phyloP scores from a whole-genome alignment of 1,284 basidiomycete species.

The Ustilago hordei region DNA sequence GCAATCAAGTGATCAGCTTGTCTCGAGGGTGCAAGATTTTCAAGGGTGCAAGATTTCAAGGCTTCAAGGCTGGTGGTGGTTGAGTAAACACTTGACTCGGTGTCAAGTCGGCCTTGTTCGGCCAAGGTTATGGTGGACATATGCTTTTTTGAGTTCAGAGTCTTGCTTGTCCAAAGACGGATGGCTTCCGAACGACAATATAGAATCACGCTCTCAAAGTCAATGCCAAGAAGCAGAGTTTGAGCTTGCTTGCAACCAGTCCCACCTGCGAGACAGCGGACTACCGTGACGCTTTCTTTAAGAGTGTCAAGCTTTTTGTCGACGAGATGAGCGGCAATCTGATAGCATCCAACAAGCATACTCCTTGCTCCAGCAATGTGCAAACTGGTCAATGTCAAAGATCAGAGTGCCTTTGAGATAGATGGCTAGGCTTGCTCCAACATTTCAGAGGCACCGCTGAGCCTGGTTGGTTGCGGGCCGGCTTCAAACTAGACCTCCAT shows the following conservation, averaged over 20 bases:
- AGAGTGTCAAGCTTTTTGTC: not conserved
- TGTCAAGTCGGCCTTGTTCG: not conserved
- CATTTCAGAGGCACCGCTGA: not conserved
- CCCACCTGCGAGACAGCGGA: not conserved
- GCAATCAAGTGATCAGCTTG: no score
- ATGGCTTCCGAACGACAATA: not conserved
- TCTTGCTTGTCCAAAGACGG: not conserved
- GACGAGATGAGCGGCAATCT: not conserved
- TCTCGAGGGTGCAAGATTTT: not conserved
- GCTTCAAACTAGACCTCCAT: constrained; percentile 9
- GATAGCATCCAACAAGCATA: not conserved
- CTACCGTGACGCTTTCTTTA: not conserved
- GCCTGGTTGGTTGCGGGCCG: constrained; percentile 22
- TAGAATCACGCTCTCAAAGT: not conserved
- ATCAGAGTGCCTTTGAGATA: no score
- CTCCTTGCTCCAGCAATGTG: not conserved
- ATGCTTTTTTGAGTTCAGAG: not conserved
- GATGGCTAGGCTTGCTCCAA: not conserved
- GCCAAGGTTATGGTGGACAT: not conserved
- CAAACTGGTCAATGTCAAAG: no score
- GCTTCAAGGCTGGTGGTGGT: no score
- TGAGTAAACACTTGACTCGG: not conserved
- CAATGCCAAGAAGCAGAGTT: not conserved
- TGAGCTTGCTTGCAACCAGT: constrained; percentile 1
- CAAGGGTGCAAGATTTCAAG: not conserved